phyloP scores from a whole-genome alignment of 352 stramenopile genomes.

The Phytophthora nicotianae region DNA sequence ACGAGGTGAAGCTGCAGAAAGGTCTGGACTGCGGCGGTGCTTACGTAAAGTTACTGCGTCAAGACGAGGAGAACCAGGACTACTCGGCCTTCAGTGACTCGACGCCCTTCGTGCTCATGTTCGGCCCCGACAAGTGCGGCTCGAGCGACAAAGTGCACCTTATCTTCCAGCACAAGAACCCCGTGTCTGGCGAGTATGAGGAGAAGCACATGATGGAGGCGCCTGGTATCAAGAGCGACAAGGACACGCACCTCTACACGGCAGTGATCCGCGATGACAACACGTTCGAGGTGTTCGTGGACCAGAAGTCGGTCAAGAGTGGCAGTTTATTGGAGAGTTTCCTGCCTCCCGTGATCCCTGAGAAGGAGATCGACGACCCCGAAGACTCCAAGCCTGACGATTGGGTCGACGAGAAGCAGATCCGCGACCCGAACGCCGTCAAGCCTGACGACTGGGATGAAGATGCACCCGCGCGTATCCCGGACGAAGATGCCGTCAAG shows the following conservation, averaged over 20 bases:
- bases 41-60: conserved; percentile 93
- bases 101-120: conserved; percentile 95
- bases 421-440: conserved; percentile 84
- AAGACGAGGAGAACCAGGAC: conserved; percentile 50
- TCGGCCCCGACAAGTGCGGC: conserved; percentile 95
- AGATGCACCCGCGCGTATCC: conserved; percentile 84
- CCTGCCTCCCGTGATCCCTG: conserved; percentile 80
- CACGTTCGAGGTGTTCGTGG: conserved; percentile 92
- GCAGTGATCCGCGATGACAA: conserved; percentile 91
- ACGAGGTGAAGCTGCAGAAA: conserved; percentile 94
- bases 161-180: conserved; percentile 96
- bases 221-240: conserved; percentile 82
- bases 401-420: conserved; percentile 92
- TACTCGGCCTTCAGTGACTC: conserved; percentile 78
- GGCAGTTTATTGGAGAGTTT: conserved; percentile 89
- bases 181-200: conserved; percentile 89
- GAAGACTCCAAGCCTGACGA: conserved; percentile 92
- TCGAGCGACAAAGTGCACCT: conserved; percentile 95
- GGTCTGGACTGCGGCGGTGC: conserved; percentile 91
- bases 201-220: conserved; percentile 93
- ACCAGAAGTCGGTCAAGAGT: conserved; percentile 82
- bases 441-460: conserved; percentile 96
- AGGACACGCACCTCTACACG: conserved; percentile 92
- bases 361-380: conserved; percentile 93
- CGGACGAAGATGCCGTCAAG: conserved; percentile 87